A percentile compares a stretch with the other conserved stretches of the same genome.
Evolutionary conservation across 1,284 basidiomycete genomes (phyloP).

Genomic region (Ustanciosporium gigantosporum): DNA sequence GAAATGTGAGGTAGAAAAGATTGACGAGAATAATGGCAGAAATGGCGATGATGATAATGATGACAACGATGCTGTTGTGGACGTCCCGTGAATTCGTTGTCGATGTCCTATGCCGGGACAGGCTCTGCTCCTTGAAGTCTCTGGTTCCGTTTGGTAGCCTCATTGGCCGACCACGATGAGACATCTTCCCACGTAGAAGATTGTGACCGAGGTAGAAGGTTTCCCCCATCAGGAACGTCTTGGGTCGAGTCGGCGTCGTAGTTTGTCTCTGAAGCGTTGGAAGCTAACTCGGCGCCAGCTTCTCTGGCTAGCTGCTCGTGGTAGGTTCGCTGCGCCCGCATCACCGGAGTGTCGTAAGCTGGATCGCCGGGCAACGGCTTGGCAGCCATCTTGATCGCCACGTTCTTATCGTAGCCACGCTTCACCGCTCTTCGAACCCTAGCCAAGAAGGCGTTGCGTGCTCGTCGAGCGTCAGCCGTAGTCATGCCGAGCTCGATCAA

Average conservation of each 20-base stretch:
- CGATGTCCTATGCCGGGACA: too few relatives aligned
- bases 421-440: slow-evolving; percentile 38
- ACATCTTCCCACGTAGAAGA: too few relatives aligned
- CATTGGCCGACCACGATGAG: too few relatives aligned
- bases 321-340: slow-evolving; percentile 32
- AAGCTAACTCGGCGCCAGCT: slow-evolving; percentile 16
- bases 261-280: neutral
- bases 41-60: too few relatives aligned
- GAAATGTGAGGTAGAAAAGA: too few relatives aligned
- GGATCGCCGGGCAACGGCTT: slow-evolving; percentile 30
- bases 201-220: too few relatives aligned
- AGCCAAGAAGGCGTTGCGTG: slow-evolving; percentile 43
- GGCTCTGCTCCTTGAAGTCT: too few relatives aligned
- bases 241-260: neutral
- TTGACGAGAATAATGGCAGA: too few relatives aligned
- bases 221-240: too few relatives aligned
- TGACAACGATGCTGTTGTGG: too few relatives aligned
- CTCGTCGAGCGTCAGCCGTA: slow-evolving; percentile 36
- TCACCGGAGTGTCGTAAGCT: slow-evolving; percentile 29
- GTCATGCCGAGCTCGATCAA: slow-evolving; percentile 38
- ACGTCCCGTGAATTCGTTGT: too few relatives aligned
- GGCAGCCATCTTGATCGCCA: slow-evolving; percentile 36
- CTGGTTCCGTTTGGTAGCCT: too few relatives aligned
- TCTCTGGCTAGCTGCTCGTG: slow-evolving; percentile 25
- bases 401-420: slow-evolving; percentile 26